phyloP scores from a whole-genome alignment of 169 alveolate genomes.

The Eimeria tenella region DNA sequence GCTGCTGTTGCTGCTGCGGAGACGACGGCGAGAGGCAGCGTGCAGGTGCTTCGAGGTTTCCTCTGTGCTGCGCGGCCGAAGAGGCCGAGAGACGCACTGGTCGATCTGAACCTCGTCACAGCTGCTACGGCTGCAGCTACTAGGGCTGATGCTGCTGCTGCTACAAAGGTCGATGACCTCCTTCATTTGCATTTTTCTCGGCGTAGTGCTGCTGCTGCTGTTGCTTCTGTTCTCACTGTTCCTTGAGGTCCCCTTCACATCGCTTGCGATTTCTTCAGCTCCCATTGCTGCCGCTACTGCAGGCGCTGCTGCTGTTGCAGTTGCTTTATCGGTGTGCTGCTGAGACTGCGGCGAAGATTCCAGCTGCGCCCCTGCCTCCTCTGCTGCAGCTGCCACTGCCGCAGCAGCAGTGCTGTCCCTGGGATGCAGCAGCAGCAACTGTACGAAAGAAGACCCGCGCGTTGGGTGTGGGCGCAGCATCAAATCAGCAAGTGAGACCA shows the following conservation, averaged over 20 bases:
- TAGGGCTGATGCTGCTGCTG: constrained; percentile 49
- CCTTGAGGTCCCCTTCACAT: neutral
- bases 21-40: neutral
- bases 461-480: constrained; percentile 62
- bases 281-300: constrained; percentile 42
- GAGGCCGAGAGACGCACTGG: neutral
- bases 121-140: constrained; percentile 23
- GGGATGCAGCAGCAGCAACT: constrained; percentile 43
- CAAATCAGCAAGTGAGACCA: constrained; percentile 19
- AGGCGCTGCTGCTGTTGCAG: constrained; percentile 5
- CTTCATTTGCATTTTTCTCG: neutral
- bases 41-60: neutral
- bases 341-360: neutral
- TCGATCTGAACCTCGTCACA: neutral
- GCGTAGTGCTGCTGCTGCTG: constrained; percentile 6
- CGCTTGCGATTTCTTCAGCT: constrained; percentile 16
- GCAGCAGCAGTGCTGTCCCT: constrained; percentile 38
- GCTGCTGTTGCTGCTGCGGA: constrained; percentile 49
- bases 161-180: neutral
- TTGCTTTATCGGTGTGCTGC: constrained; percentile 4
- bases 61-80: neutral
- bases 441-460: constrained; percentile 25
- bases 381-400: constrained; percentile 51
- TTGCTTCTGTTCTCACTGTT: constrained; percentile 7
- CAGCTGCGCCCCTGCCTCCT: constrained; percentile 38